Conservation (phyloP, 2,329 filamentous ascomycete species). For the Cadophora sp. region DNA sequence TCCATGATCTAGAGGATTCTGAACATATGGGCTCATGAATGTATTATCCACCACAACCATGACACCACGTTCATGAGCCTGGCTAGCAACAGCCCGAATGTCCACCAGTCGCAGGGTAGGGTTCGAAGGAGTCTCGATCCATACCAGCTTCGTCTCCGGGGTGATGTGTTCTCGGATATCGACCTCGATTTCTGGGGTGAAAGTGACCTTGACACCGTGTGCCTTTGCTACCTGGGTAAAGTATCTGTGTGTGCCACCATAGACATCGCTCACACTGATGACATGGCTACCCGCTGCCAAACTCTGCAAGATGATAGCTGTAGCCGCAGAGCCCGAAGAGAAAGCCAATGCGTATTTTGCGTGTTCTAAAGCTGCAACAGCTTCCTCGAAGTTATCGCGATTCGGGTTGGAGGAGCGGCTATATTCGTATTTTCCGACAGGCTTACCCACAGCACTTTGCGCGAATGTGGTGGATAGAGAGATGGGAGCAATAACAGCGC, state of each 20-base stretch:
- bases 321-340: slow-evolving; percentile 91
- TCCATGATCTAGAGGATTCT: slow-evolving; percentile 93
- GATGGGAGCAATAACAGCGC: slow-evolving; percentile 95
- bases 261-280: slow-evolving; percentile 95
- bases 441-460: slow-evolving; percentile 87
- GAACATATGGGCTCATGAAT: slow-evolving; percentile 94
- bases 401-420: slow-evolving; percentile 94
- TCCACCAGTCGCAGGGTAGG: slow-evolving; percentile 93
- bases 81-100: slow-evolving; percentile 81
- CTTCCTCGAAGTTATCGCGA: slow-evolving; percentile 90
- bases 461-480: slow-evolving; percentile 96
- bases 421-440: slow-evolving; percentile 91
- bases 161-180: slow-evolving; percentile 87
- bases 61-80: slow-evolving; percentile 87
- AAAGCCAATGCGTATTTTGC: slow-evolving; percentile 94
- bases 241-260: slow-evolving; percentile 97
- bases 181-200: slow-evolving; percentile 89
- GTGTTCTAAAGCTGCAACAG: slow-evolving; percentile 90
- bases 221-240: slow-evolving; percentile 97
- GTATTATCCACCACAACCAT: slow-evolving; percentile 99
- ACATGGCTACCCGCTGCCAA: slow-evolving; percentile 91
- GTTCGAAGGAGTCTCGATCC: slow-evolving; percentile 97
- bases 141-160: slow-evolving; percentile 89
- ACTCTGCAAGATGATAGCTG: slow-evolving; percentile 90
- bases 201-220: slow-evolving; percentile 93